These are phyloP conservation scores for Abrus pulchellus DNA, from an alignment of 306 rosid species.

Conservation along the genomic window DNA sequence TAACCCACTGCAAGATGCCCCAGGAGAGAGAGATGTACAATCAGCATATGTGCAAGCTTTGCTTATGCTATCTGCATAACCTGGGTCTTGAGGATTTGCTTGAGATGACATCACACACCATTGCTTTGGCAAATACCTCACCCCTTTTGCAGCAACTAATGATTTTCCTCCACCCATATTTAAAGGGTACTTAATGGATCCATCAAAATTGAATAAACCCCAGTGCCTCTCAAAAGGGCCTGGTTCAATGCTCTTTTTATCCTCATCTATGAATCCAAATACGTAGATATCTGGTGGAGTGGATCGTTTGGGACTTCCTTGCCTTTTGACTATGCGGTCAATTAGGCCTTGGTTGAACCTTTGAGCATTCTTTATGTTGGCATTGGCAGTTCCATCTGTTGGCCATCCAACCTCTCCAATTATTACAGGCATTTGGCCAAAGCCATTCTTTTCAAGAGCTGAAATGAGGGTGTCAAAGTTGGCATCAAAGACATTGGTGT, in stretches of 20 bases:
- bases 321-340: conserved; percentile 54
- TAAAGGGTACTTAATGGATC: conserved; percentile 71
- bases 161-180: conserved; percentile 61
- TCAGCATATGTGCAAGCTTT: conserved; percentile 87
- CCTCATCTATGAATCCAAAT: conserved; percentile 83
- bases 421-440: conserved; percentile 73
- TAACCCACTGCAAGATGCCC: conserved; percentile 72
- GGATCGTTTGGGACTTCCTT: conserved; percentile 81
- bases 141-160: conserved; percentile 79
- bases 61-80: conserved; percentile 54
- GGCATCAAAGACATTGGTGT: conserved; percentile 92
- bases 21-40: conserved; percentile 81
- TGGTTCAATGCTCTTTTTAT: conserved; percentile 77
- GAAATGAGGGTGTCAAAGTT: conserved; percentile 89
- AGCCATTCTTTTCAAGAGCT: conserved; percentile 87
- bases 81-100: conserved; percentile 66
- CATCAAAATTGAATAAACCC: conserved; percentile 89
- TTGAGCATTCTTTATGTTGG: conserved; percentile 64
- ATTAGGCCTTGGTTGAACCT: conserved; percentile 91
- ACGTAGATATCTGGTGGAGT: conserved; percentile 75
- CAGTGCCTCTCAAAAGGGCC: conserved; percentile 96
- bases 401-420: conserved; percentile 99
- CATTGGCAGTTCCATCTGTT: conserved; percentile 78
- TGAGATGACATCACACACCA: conserved; percentile 88
- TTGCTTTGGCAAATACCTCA: conserved; percentile 65